Evolutionary conservation across 2,329 filamentous ascomycete species (phyloP).

Genomic region (Monosporascus sp.): DNA sequence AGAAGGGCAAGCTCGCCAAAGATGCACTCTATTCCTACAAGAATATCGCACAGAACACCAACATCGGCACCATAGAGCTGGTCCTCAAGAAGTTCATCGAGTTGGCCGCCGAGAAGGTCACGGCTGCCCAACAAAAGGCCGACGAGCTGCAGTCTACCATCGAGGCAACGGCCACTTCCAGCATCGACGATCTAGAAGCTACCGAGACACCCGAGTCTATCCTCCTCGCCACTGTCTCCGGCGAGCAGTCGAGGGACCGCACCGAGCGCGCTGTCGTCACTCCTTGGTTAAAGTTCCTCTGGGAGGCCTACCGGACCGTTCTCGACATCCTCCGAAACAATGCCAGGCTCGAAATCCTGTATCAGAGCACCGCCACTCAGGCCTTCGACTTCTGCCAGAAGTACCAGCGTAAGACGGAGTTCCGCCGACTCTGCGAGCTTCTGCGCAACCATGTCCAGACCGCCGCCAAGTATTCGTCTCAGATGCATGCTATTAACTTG

Average conservation of each 20-base stretch:
- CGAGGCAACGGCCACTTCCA: slow-evolving; percentile 68
- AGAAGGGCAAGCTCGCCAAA: slow-evolving; percentile 97
- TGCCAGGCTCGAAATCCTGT: slow-evolving; percentile 92
- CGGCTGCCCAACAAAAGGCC: slow-evolving; percentile 89
- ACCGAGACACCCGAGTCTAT: slow-evolving; percentile 98
- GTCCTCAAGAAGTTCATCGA: slow-evolving; percentile 98
- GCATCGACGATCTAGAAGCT: slow-evolving; percentile 91
- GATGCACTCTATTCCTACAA: slow-evolving; percentile 99
- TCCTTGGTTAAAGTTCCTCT: slow-evolving; percentile 98
- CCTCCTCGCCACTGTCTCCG: slow-evolving; percentile 92
- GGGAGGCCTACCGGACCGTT: slow-evolving; percentile 98
- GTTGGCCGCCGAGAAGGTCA: slow-evolving; percentile 92
- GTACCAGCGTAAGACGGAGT: slow-evolving; percentile 98
- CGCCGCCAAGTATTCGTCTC: slow-evolving; percentile 95
- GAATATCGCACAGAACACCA: slow-evolving; percentile 99
- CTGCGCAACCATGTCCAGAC: slow-evolving; percentile 98
- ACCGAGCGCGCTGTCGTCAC: slow-evolving; percentile 98
- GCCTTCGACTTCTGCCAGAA: slow-evolving; percentile 98
- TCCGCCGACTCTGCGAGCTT: slow-evolving; percentile 95
- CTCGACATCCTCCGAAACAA: slow-evolving; percentile 99
- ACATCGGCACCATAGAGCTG: slow-evolving; percentile 95
- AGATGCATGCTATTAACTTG: slow-evolving; percentile 99
- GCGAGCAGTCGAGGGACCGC: slow-evolving; percentile 93
- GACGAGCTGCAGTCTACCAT: slow-evolving; percentile 88
- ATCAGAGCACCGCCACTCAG: slow-evolving; percentile 96